Conservation (phyloP, 805 yeast genomes). For the Candida sonorensis region DNA sequence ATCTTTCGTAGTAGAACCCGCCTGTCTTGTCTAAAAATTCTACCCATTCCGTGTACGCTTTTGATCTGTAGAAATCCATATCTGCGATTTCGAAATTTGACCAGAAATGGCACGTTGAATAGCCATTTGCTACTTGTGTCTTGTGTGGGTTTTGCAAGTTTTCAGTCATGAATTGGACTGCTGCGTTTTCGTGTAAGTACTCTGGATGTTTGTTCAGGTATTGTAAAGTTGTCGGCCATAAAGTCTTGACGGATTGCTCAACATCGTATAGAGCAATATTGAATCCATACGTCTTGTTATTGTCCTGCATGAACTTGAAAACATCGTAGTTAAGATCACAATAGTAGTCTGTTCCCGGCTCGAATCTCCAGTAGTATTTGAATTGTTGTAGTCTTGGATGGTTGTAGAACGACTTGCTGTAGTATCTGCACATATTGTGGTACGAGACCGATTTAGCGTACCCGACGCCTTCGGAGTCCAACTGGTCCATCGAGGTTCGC, state of each 20-base stretch:
- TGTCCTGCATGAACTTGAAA: constrained; percentile 63
- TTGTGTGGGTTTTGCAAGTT: constrained; percentile 44
- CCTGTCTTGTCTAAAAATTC: constrained; percentile 59
- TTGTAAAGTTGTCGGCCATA: constrained; percentile 66
- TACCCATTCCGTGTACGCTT: constrained; percentile 61
- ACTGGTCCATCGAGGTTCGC: constrained; percentile 27
- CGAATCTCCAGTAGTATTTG: constrained; percentile 76
- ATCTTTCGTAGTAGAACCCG: constrained; percentile 82
- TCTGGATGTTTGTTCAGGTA: constrained; percentile 52
- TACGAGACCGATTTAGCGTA: constrained; percentile 60
- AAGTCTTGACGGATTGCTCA: constrained; percentile 50
- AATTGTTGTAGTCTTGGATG: constrained; percentile 55
- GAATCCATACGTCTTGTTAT: constrained; percentile 68
- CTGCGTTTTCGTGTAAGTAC: constrained; percentile 47
- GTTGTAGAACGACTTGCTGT: constrained; percentile 56
- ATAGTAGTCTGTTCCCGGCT: constrained; percentile 63
- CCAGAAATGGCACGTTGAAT: constrained; percentile 80
- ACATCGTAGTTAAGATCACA: constrained; percentile 72
- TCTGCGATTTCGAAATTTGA: constrained; percentile 82
- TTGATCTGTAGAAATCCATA: constrained; percentile 70
- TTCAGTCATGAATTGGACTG: constrained; percentile 47
- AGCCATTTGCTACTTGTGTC: constrained; percentile 32
- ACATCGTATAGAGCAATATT: constrained; percentile 64
- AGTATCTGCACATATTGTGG: constrained; percentile 82
- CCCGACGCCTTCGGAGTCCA: constrained; percentile 36